phyloP scores from a whole-genome alignment of 1,284 basidiomycete genomes.

The Termitomyces sp. region DNA sequence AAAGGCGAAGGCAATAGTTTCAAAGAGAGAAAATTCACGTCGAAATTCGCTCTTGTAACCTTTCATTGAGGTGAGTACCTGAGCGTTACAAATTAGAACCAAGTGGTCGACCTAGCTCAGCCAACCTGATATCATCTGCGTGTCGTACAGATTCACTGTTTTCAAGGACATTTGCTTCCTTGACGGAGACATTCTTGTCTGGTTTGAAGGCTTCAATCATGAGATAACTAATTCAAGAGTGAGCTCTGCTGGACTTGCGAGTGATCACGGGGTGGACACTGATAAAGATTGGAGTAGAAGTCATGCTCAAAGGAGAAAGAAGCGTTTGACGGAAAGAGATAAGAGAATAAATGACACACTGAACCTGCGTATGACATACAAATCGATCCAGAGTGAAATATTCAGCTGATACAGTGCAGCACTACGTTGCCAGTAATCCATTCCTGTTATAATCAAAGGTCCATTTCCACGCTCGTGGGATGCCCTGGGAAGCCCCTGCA shows the following conservation, averaged over 20 bases:
- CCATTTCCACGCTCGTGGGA: neutral
- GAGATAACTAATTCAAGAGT: neutral
- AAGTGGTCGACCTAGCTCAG: neutral
- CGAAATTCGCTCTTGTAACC: conserved; percentile 75
- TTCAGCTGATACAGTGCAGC: neutral
- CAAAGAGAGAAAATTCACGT: conserved; percentile 70
- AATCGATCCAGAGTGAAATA: neutral
- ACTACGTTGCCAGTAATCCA: neutral
- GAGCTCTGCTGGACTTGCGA: neutral
- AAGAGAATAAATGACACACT: neutral
- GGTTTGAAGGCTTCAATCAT: neutral
- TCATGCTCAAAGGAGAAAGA: neutral
- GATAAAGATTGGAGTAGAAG: neutral
- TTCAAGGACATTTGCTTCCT: neutral
- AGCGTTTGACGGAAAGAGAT: neutral
- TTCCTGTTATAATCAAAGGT: neutral
- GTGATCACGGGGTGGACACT: neutral
- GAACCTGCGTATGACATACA: too few relatives aligned
- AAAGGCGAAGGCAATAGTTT: conserved; percentile 66
- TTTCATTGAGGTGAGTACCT: neutral
- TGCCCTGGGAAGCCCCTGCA: neutral
- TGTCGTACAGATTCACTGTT: neutral
- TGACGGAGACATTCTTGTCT: neutral
- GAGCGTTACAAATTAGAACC: neutral
- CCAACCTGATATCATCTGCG: conserved; percentile 1